These are phyloP conservation scores for Cytidiella melzeri DNA, from an alignment of 768 basidiomycete species.

Conservation along the genomic window DNA sequence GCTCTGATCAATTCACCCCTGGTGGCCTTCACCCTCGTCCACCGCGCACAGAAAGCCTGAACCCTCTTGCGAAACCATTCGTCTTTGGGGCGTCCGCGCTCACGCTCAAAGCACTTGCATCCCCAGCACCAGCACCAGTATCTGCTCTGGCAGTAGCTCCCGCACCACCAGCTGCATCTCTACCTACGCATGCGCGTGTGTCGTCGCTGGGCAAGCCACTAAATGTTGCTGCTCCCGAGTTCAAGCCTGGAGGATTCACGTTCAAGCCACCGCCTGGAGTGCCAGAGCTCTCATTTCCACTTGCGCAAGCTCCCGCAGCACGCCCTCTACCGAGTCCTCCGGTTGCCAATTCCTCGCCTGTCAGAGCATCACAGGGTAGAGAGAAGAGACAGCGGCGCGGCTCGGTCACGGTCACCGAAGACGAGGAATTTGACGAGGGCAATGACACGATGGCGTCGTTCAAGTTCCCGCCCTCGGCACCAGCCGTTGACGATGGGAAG, in stretches of 20 bases:
- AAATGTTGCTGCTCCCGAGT: conserved; percentile 74
- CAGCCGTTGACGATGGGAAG: conserved; percentile 38
- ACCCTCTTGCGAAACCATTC: conserved; percentile 81
- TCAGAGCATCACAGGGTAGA: conserved; percentile 55
- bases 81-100: conserved; percentile 51
- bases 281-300: conserved; percentile 46
- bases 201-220: conserved; percentile 59
- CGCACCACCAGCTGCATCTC: neutral
- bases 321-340: conserved; percentile 38
- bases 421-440: conserved; percentile 27
- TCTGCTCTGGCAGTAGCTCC: conserved; percentile 18
- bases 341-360: conserved; percentile 19
- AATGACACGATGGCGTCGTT: conserved; percentile 58
- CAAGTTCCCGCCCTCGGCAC: conserved; percentile 54
- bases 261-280: conserved; percentile 68
- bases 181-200: conserved; percentile 30
- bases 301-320: conserved; percentile 19
- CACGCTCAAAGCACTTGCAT: conserved; percentile 19
- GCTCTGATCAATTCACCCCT: conserved; percentile 34
- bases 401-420: conserved; percentile 30
- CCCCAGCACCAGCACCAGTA: conserved; percentile 28
- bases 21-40: conserved; percentile 19
- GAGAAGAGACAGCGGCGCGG: conserved; percentile 72
- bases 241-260: conserved; percentile 72
- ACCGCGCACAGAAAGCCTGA: conserved; percentile 38